Evolutionary conservation across 1,139 yeast species (phyloP).

Genomic region (Pichia inconspicua): DNA sequence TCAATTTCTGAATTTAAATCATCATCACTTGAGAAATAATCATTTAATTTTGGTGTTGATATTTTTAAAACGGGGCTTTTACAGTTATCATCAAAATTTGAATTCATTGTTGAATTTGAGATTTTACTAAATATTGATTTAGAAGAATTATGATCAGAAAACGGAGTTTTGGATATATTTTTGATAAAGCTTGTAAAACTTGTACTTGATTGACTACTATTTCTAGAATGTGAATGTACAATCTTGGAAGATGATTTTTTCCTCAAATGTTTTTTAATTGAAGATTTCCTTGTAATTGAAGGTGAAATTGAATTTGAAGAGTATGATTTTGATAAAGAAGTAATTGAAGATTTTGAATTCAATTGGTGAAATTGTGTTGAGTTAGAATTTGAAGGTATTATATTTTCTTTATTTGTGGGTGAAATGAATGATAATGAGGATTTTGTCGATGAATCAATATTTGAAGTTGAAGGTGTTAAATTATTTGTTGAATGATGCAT

Average conservation of each 20-base stretch:
- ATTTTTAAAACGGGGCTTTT: not conserved
- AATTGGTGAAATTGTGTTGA: not conserved
- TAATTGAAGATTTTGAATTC: not conserved
- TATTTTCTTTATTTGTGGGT: not conserved
- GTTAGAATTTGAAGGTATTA: not conserved
- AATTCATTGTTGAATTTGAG: not conserved
- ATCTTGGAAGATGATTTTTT: conserved; percentile 9
- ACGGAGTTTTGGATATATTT: conserved; percentile 8
- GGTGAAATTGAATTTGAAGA: conserved; percentile 1
- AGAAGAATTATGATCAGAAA: conserved; percentile 1
- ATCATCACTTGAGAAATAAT: conserved; percentile 8
- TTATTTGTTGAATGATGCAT: not conserved
- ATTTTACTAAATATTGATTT: conserved; percentile 3
- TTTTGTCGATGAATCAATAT: not conserved
- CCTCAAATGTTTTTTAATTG: conserved; percentile 10
- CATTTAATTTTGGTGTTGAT: not conserved
- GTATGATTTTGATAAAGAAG: not conserved
- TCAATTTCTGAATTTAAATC: conserved; percentile 3
- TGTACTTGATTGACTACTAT: conserved; percentile 3
- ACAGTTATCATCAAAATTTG: not conserved
- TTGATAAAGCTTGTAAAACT: conserved; percentile 1
- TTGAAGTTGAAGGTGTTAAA: too few species aligned
- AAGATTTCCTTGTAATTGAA: conserved; percentile 8
- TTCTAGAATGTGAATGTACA: not conserved
- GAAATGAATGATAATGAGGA: not conserved